Evolutionary conservation across 2,329 filamentous ascomycete species (phyloP).

Genomic region (Penicillium sp.): DNA sequence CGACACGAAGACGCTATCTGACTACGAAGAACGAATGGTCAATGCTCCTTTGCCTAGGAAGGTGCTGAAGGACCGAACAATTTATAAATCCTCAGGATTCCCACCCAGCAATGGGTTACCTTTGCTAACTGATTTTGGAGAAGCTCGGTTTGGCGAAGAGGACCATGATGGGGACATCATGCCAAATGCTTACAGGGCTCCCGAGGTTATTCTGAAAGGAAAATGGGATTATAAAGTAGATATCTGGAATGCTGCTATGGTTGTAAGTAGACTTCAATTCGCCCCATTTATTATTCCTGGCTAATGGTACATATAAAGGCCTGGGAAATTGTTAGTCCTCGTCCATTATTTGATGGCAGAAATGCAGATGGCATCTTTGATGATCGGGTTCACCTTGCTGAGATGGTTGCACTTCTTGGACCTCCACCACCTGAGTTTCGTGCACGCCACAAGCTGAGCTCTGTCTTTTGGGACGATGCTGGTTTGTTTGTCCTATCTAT

Average conservation of each 20-base stretch:
- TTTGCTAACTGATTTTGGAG: constrained; percentile 34
- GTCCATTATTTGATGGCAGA: no score
- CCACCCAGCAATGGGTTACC: constrained; percentile 16
- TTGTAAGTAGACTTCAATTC: constrained; percentile 20
- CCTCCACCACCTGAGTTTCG: constrained; percentile 9
- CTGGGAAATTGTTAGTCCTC: no score
- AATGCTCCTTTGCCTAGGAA: constrained; percentile 41
- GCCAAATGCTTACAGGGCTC: constrained; percentile 38
- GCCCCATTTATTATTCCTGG: no score
- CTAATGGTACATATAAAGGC: no score
- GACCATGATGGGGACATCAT: constrained; percentile 35
- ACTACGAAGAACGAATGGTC: constrained; percentile 41
- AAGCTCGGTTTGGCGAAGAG: constrained; percentile 30
- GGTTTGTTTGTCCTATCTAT: constrained; percentile 5
- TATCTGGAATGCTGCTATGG: constrained; percentile 40
- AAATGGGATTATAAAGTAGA: constrained; percentile 37
- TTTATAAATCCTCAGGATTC: constrained; percentile 33
- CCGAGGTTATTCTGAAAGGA: constrained; percentile 37
- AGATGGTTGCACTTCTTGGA: constrained; percentile 17
- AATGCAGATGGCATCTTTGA: constrained; percentile 1
- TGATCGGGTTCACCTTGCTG: constrained; percentile 16
- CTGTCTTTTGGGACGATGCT: constrained; percentile 14
- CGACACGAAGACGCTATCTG: constrained; percentile 35
- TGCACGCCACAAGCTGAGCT: constrained; percentile 1
- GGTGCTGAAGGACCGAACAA: constrained; percentile 19